phyloP scores from a whole-genome alignment of 768 basidiomycete species.

The Leucosporidium creatinivorum region DNA sequence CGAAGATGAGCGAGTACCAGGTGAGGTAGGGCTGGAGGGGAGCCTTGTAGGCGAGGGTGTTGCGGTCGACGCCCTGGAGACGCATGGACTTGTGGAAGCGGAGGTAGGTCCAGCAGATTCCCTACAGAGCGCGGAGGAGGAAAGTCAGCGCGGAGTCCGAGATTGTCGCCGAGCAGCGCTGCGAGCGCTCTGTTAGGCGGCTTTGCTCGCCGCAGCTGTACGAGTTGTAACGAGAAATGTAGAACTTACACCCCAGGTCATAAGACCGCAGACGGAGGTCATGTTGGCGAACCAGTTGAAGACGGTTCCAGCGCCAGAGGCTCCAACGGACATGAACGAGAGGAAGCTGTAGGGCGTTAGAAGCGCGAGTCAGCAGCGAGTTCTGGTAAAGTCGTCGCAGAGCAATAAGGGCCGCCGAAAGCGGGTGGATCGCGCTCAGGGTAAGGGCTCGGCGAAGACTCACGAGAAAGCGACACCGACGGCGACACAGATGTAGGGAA shows the following conservation, averaged over 20 bases:
- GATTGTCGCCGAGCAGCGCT: no score
- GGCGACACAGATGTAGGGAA: slow-evolving; percentile 40
- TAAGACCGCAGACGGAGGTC: slow-evolving; percentile 24
- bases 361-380: no score
- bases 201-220: no score
- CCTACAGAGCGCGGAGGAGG: not conserved
- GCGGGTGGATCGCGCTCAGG: no score
- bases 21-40: slow-evolving; percentile 54
- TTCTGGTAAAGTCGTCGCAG: no score
- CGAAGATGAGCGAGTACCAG: slow-evolving; percentile 64
- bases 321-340: slow-evolving; percentile 34
- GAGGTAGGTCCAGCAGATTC: slow-evolving; percentile 18
- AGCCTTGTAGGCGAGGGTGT: slow-evolving; percentile 42
- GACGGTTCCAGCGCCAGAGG: slow-evolving; percentile 36
- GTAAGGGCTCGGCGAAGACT: no score
- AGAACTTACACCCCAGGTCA: slow-evolving; percentile 18
- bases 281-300: slow-evolving; percentile 43
- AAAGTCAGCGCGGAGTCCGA: no score
- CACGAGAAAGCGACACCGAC: slow-evolving; percentile 40
- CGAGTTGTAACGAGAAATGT: not conserved
- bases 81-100: slow-evolving; percentile 13
- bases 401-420: no score
- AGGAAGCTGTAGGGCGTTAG: slow-evolving; percentile 14
- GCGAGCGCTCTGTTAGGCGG: not conserved
- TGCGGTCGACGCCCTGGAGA: slow-evolving; percentile 48